These are phyloP conservation scores for Chlorella sp. DNA, from an alignment of 139 green algal species.

Conservation along the genomic window DNA sequence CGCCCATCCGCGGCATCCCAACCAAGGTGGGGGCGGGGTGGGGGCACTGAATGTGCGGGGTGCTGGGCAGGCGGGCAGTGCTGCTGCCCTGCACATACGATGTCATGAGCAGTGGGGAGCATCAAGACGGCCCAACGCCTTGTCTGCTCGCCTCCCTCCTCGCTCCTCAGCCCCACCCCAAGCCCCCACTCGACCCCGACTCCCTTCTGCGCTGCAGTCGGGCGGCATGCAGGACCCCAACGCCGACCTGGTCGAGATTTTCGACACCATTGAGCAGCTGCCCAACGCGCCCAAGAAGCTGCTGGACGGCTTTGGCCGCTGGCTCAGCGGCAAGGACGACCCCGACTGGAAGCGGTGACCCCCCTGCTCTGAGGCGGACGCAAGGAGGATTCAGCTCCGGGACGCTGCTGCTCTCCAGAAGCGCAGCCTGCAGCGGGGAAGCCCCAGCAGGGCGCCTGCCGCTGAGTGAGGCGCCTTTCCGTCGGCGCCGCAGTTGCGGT, in stretches of 20 bases:
- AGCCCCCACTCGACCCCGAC: no score
- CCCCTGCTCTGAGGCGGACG: not conserved
- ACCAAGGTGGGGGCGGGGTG: slow-evolving; percentile 78
- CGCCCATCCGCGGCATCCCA: slow-evolving; percentile 95
- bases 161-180: not conserved
- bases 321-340: slow-evolving; percentile 20
- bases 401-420: not conserved
- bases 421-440: not conserved
- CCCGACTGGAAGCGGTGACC: slow-evolving; percentile 16
- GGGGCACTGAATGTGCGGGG: not conserved
- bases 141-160: not conserved
- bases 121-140: no score
- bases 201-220: not conserved
- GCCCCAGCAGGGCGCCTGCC: no score
- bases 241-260: slow-evolving; percentile 92
- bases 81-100: not conserved
- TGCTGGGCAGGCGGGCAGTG: not conserved
- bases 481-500: no score
- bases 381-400: no score
- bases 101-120: no score
- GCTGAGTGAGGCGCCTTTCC: no score
- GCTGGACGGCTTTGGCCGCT: slow-evolving; percentile 34
- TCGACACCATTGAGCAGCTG: slow-evolving; percentile 85
- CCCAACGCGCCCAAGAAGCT: slow-evolving; percentile 69
- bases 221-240: slow-evolving; percentile 88